Evolutionary conservation across 1,139 yeast species (phyloP).

Genomic region (Suhomyces atakaporum): DNA sequence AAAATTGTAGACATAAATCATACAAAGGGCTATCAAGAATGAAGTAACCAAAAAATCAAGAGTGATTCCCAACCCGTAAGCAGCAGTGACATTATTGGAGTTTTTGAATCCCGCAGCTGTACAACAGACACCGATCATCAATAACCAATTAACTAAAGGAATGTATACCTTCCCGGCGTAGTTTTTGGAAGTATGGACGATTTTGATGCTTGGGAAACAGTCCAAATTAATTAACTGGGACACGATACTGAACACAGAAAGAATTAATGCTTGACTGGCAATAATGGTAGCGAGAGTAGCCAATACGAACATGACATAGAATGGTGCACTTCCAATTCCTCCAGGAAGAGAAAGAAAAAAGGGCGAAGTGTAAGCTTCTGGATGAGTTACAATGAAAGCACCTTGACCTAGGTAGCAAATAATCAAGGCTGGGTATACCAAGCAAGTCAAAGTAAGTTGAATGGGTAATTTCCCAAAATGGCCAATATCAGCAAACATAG

Average conservation of each 20-base stretch:
- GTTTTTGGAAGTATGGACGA: conserved; percentile 45
- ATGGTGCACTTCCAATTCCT: conserved; percentile 40
- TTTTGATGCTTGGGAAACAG: conserved; percentile 52
- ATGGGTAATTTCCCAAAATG: conserved; percentile 54
- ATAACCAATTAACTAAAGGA: conserved; percentile 49
- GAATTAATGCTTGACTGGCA: conserved; percentile 61
- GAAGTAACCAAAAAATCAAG: conserved; percentile 57
- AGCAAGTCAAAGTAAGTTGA: conserved; percentile 44
- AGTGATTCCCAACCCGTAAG: conserved; percentile 61
- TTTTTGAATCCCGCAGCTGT: conserved; percentile 56
- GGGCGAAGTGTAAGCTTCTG: conserved; percentile 41
- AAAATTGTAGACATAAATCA: conserved; percentile 47
- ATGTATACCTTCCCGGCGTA: conserved; percentile 53
- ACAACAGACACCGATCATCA: conserved; percentile 51
- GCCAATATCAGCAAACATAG: conserved; percentile 65
- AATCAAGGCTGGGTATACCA: conserved; percentile 56
- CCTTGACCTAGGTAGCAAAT: conserved; percentile 59
- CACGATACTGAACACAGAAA: conserved; percentile 55
- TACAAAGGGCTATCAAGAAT: conserved; percentile 42
- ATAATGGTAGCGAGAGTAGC: conserved; percentile 58
- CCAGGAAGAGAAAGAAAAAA: conserved; percentile 58
- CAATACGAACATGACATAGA: conserved; percentile 55
- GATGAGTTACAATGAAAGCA: conserved; percentile 48
- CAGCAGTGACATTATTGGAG: conserved; percentile 54
- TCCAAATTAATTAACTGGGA: conserved; percentile 55